phyloP scores from a whole-genome alignment of 1,284 basidiomycete genomes.

The Trichosporon sp. region DNA sequence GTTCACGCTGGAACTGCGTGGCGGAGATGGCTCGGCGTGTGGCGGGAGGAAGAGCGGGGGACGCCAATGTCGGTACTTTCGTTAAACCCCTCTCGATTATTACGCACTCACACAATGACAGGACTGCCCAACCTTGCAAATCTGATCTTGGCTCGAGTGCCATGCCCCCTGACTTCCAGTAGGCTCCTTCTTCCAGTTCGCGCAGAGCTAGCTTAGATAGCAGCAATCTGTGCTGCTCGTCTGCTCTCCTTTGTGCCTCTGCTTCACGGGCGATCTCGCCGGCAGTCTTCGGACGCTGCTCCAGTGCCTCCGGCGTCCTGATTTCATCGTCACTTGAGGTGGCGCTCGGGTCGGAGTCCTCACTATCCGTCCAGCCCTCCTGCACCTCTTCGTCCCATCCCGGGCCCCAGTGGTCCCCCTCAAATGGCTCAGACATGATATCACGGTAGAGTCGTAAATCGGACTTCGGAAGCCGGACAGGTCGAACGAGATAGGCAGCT shows the following conservation, averaged over 20 bases:
- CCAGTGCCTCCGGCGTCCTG: conserved; percentile 11
- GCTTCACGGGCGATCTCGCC: conserved; percentile 6
- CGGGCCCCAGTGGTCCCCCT: conserved; percentile 28
- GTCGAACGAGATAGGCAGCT: conserved; percentile 21
- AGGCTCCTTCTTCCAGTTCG: conserved; percentile 19
- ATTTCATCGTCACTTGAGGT: conserved; percentile 21
- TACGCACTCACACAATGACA: conserved; percentile 30
- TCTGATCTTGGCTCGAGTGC: conserved; percentile 8
- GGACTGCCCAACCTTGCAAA: conserved; percentile 30
- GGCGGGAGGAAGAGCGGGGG: background rate
- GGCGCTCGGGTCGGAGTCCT: conserved; percentile 5
- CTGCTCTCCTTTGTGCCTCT: conserved; percentile 11
- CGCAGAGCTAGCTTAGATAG: conserved; percentile 19
- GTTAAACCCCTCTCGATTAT: background rate
- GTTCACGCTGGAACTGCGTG: conserved; percentile 35
- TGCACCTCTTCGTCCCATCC: conserved; percentile 36
- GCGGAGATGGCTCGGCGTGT: conserved; percentile 23
- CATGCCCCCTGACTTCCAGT: conserved; percentile 29
- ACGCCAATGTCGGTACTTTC: conserved; percentile 10
- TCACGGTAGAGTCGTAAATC: conserved; percentile 31
- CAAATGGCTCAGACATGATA: conserved; percentile 40
- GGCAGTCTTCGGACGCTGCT: background rate
- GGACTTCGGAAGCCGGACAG: conserved; percentile 16
- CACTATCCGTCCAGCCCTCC: conserved; percentile 38
- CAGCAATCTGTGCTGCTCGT: conserved; percentile 14